Evolutionary conservation across 177 flowering plant species (phyloP).

Genomic region (Vitis hybrid): DNA sequence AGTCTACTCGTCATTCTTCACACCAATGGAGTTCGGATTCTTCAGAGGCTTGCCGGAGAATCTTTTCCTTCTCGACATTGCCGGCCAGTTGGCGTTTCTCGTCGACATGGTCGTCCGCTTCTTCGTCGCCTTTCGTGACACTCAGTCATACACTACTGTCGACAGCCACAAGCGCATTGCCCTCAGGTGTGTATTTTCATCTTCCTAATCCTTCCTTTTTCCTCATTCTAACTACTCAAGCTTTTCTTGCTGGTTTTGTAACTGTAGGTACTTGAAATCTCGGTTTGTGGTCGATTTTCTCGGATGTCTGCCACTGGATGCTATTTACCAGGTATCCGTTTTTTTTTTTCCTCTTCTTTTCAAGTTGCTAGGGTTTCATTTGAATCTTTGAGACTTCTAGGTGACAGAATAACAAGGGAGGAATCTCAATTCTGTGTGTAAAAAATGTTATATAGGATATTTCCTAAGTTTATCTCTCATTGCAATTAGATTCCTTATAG

Average conservation of each 20-base stretch:
- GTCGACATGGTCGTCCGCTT: slow-evolving; percentile 57
- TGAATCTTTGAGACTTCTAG: neutral
- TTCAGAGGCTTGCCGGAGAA: slow-evolving; percentile 67
- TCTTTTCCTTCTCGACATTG: slow-evolving; percentile 63
- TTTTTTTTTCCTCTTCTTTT: neutral
- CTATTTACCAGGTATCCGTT: slow-evolving; percentile 50
- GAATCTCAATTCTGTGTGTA: too few relatives aligned
- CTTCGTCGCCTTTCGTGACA: slow-evolving; percentile 58
- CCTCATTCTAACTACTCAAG: neutral
- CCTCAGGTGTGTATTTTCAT: slow-evolving; percentile 31
- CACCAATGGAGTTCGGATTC: slow-evolving; percentile 80
- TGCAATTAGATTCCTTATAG: too few relatives aligned
- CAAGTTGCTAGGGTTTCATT: neutral
- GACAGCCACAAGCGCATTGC: slow-evolving; percentile 49
- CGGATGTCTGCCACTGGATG: slow-evolving; percentile 75
- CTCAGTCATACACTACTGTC: slow-evolving; percentile 49
- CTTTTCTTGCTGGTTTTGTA: slow-evolving; percentile 1
- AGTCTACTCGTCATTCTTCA: slow-evolving; percentile 75
- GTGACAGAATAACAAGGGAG: too few relatives aligned
- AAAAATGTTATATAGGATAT: too few relatives aligned
- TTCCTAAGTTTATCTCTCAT: too few relatives aligned
- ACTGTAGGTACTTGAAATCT: slow-evolving; percentile 62
- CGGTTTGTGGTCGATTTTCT: slow-evolving; percentile 57
- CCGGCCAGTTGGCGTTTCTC: slow-evolving; percentile 70
- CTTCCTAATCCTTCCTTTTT: neutral